These are phyloP conservation scores for Phytophthora sp. DNA, from an alignment of 352 stramenopile species.

Conservation along the genomic window DNA sequence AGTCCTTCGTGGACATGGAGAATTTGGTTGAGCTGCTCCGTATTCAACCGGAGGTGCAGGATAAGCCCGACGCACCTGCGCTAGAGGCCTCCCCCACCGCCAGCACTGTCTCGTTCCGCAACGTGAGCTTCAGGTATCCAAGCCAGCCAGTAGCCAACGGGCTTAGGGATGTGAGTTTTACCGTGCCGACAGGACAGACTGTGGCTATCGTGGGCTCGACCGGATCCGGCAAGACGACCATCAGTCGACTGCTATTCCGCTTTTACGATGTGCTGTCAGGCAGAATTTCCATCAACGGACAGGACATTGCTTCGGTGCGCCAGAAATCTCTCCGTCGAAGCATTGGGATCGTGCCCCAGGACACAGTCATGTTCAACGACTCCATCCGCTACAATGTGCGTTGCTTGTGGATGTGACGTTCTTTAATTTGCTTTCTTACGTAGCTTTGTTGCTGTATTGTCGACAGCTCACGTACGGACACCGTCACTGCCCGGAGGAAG, in stretches of 20 bases:
- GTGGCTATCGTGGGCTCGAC: slow-evolving; percentile 95
- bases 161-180: slow-evolving; percentile 85
- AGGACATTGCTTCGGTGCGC: slow-evolving; percentile 87
- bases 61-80: slow-evolving; percentile 76
- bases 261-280: slow-evolving; percentile 95
- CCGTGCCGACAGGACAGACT: slow-evolving; percentile 79
- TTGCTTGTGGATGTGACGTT: not conserved
- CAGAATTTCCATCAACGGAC: slow-evolving; percentile 84
- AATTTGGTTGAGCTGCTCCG: slow-evolving; percentile 96
- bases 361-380: slow-evolving; percentile 98
- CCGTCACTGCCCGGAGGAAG: slow-evolving; percentile 85
- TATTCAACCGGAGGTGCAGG: slow-evolving; percentile 92
- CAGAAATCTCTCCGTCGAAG: slow-evolving; percentile 89
- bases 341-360: slow-evolving; percentile 97
- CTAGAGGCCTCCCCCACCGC: slow-evolving; percentile 48
- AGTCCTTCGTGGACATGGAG: slow-evolving; percentile 96
- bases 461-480: slow-evolving; percentile 92
- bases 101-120: slow-evolving; percentile 89
- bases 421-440: slow-evolving; percentile 1
- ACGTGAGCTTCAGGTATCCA: slow-evolving; percentile 93
- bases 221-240: slow-evolving; percentile 94
- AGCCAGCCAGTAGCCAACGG: slow-evolving; percentile 85
- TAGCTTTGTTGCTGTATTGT: slow-evolving; percentile 1
- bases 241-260: slow-evolving; percentile 94
- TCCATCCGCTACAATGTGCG: slow-evolving; percentile 95